Base-by-base conservation (phyloP, 495 filamentous ascomycete genomes). In the Chaetomidium leptoderma region DNA sequence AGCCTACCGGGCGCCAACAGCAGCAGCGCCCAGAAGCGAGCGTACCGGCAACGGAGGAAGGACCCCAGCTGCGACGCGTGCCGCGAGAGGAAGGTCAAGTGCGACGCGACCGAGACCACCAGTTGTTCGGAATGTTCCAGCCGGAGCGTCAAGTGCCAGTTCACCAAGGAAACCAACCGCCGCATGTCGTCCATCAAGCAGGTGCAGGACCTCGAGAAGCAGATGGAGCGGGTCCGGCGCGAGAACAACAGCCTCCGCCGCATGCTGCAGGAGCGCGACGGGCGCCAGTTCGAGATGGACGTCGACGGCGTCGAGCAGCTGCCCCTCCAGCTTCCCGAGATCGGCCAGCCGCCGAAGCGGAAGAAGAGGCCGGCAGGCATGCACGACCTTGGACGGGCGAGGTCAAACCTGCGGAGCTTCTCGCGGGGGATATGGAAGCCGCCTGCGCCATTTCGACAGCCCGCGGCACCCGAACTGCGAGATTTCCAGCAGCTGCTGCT, bases 181-280 rank as follows among this genome's bases (percentile, higher is more conserved):
- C 84, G 93, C 60, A 98, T 98, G 93, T 97, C 93, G 45, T 96
- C 92, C 14, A 97, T 97, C 71, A 98, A 97, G 84, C 93, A 97
- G 77, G 90, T 97, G 3, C 93, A 98, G 72, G 93, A 98, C 72
- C 77, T 98, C 24, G 92, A 97, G 70, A 95, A 90, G 72, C 92
- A 96, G 70, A 82, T 98, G 53, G 77, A 84, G 26, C 79, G 81
- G 37, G 80, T 90, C 35, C 86, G 82, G 62, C 81, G 87, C 44
- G 86, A 93, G 71, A 84, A 92, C 57, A 76, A 76, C 55, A 87
- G 85, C 52, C 73, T 92, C 17, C 82, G 85, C 45, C 83, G 87
- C 24, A 78, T 80, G 64, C 53, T 83, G 35, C 73, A 76, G 55
- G 71, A 78, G 55, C 69, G 74, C 32, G 76, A 79, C 48, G 69